These are phyloP conservation scores for Basipetospora chlamydospora DNA, from an alignment of 2,329 filamentous ascomycete species.

Conservation along the genomic window DNA sequence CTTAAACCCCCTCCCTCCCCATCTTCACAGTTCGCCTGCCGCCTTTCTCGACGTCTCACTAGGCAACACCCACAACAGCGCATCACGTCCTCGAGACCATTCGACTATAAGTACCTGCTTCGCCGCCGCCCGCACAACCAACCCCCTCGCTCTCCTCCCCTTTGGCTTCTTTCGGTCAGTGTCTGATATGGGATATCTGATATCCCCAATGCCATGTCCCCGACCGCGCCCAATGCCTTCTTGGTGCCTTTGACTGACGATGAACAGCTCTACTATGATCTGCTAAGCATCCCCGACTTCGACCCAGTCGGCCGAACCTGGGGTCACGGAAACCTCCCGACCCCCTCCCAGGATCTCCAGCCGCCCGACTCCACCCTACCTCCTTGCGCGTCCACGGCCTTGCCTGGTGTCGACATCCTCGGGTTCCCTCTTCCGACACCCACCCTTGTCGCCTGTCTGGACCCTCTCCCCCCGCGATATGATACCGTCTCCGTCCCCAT, in stretches of 20 bases:
- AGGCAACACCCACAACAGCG: background rate
- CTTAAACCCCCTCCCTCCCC: background rate
- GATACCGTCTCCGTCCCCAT: slow-evolving; percentile 22
- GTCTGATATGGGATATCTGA: background rate
- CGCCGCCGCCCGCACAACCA: background rate
- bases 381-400: too few relatives aligned
- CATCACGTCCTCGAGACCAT: background rate
- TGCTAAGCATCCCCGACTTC: background rate
- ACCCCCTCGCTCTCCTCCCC: background rate
- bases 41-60: background rate
- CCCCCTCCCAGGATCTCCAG: too few relatives aligned
- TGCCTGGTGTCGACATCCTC: background rate
- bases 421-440: background rate
- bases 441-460: too few relatives aligned
- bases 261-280: slow-evolving; percentile 4
- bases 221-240: background rate
- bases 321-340: background rate
- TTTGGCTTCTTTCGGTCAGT: slow-evolving; percentile 2
- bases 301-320: slow-evolving; percentile 2
- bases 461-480: slow-evolving; percentile 1
- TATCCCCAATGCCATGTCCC: too few relatives aligned
- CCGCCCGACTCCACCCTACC: background rate
- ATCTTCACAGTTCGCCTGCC: background rate
- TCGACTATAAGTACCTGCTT: background rate
- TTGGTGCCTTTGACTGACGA: slow-evolving; percentile 1